Conservation (phyloP, 768 basidiomycete genomes). For the Sporobolomyces pararoseus region DNA sequence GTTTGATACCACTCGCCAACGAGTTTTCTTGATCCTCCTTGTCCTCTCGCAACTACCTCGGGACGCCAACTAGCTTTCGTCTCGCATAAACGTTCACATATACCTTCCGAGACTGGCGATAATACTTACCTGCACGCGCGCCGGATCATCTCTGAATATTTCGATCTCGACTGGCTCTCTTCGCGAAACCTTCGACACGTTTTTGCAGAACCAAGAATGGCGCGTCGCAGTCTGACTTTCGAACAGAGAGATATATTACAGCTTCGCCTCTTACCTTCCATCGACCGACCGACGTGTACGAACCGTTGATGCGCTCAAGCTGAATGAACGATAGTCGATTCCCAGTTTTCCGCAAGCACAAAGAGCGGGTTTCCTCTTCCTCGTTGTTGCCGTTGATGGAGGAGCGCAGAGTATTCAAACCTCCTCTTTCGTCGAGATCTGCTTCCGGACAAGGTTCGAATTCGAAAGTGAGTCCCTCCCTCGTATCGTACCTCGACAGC, state of each 20-base stretch:
- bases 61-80: too few species aligned
- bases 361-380: background rate
- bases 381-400: slow-evolving; percentile 10
- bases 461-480: background rate
- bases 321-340: slow-evolving; percentile 13
- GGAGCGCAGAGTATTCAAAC: slow-evolving; percentile 7
- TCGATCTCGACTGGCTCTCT: slow-evolving; percentile 3
- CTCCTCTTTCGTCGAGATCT: slow-evolving; percentile 12
- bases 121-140: too few species aligned
- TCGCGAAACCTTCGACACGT: background rate
- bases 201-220: background rate
- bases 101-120: too few species aligned
- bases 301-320: too few species aligned
- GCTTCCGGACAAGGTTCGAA: background rate
- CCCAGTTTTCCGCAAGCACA: slow-evolving; percentile 12
- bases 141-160: background rate
- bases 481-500: background rate
- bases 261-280: background rate
- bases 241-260: background rate
- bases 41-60: too few species aligned
- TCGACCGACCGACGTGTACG: too few species aligned
- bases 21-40: too few species aligned
- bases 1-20: too few species aligned
- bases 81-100: too few species aligned
- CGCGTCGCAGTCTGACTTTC: background rate